Percentiles rank a stretch among this genome's conserved stretches.
These are phyloP conservation scores for Cupressus sempervirens DNA, from an alignment of 75 land plant species.

Conservation along the genomic window DNA sequence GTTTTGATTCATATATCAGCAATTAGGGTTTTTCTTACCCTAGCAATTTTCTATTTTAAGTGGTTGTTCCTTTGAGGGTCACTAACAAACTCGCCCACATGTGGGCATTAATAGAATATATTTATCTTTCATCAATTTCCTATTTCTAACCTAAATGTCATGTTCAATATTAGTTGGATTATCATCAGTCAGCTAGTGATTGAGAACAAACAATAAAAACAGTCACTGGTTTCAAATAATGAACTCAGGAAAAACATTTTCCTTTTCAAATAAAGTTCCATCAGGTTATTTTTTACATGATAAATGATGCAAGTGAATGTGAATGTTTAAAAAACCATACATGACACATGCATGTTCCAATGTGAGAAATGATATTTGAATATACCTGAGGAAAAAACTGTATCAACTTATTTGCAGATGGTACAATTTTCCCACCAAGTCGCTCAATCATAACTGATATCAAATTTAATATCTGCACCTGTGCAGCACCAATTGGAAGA, in stretches of 20 bases:
- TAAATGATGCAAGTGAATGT: background rate
- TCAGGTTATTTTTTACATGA: background rate
- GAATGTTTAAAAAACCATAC: background rate
- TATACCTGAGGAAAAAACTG: slow-evolving; percentile 83
- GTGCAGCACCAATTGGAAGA: slow-evolving; percentile 10
- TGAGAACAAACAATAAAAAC: background rate
- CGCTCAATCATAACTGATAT: slow-evolving; percentile 81
- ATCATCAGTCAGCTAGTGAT: background rate
- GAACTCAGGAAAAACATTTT: background rate
- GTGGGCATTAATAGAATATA: background rate
- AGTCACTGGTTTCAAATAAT: background rate
- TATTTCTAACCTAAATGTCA: background rate
- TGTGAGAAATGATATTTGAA: background rate
- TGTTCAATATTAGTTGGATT: background rate
- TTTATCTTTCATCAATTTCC: background rate
- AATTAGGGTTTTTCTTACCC: background rate
- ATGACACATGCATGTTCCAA: background rate
- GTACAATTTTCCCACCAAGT: slow-evolving; percentile 55
- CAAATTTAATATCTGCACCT: slow-evolving; percentile 92
- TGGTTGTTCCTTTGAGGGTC: background rate
- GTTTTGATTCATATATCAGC: background rate
- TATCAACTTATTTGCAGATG: slow-evolving; percentile 65
- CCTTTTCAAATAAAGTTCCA: background rate
- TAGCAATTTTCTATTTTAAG: background rate
- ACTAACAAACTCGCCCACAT: background rate